These are phyloP conservation scores for Alternaria viburni DNA, from an alignment of 2,329 filamentous ascomycete genomes.

Conservation along the genomic window DNA sequence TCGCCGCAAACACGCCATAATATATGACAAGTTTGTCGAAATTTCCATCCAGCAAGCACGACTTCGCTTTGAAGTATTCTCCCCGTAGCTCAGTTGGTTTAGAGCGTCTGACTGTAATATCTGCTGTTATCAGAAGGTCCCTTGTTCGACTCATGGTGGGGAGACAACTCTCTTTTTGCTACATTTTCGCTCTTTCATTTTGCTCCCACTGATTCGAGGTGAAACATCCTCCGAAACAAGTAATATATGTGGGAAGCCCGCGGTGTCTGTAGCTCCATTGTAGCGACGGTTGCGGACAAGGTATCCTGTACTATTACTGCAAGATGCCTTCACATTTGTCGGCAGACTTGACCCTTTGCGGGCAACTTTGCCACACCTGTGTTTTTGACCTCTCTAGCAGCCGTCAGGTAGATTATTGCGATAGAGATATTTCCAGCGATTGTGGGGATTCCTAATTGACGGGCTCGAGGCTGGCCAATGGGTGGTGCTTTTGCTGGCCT, in stretches of 20 bases:
- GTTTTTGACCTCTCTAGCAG: neutral
- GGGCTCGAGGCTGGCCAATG: neutral
- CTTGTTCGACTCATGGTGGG: constrained; percentile 42
- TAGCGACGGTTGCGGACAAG: neutral
- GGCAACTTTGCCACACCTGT: neutral
- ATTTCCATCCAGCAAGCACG: constrained; percentile 16
- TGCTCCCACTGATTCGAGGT: neutral
- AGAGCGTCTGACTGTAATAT: constrained; percentile 48
- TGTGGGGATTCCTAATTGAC: neutral
- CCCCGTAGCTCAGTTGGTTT: constrained; percentile 44
- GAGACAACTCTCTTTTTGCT: constrained; percentile 28
- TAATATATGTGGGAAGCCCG: neutral
- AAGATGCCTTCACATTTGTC: neutral
- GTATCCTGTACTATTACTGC: neutral
- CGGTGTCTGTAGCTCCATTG: neutral
- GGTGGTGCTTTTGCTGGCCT: neutral
- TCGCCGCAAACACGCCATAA: neutral
- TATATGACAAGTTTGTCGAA: accelerated
- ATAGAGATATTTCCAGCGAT: neutral
- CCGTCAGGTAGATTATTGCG: neutral
- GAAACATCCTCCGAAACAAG: neutral
- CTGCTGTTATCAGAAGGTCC: constrained; percentile 44
- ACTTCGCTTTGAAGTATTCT: constrained; percentile 15
- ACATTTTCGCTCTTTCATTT: neutral
- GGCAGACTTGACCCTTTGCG: neutral